Conservation (phyloP, 2,329 filamentous ascomycete species). For the Atkinsonella hypoxylon region DNA sequence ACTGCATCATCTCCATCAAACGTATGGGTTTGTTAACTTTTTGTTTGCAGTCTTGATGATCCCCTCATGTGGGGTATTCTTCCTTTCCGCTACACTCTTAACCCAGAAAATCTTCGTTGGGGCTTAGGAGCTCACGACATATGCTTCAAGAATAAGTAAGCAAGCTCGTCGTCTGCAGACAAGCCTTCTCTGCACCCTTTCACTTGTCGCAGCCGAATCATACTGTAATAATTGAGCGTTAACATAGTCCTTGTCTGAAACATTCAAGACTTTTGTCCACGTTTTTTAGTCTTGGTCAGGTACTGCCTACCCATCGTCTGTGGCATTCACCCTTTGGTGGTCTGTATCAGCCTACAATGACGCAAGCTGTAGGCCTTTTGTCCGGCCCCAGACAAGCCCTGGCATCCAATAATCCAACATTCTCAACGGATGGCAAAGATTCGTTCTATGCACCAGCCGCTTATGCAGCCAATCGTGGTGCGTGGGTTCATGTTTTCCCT, state of each 20-base stretch:
- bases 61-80: constrained; percentile 87
- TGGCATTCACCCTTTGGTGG: constrained; percentile 72
- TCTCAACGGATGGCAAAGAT: constrained; percentile 56
- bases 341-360: constrained; percentile 79
- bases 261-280: constrained; percentile 46
- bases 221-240: not conserved
- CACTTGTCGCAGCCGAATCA: not conserved
- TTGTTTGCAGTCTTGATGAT: constrained; percentile 64
- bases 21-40: not conserved
- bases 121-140: constrained; percentile 88
- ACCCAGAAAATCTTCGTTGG: constrained; percentile 71
- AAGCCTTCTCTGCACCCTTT: not conserved
- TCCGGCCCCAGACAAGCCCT: constrained; percentile 43
- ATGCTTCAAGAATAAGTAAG: constrained; percentile 77
- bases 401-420: constrained; percentile 35
- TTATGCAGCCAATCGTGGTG: constrained; percentile 55
- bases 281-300: constrained; percentile 86
- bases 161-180: not conserved
- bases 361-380: constrained; percentile 73
- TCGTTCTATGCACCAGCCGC: constrained; percentile 59
- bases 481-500: constrained; percentile 93
- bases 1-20: not conserved
- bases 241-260: constrained; percentile 1
- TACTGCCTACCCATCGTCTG: constrained; percentile 75
- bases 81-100: constrained; percentile 60